Evolutionary conservation across 2,329 filamentous ascomycete genomes (phyloP), one percentile per base, ranked within the genome.

Genomic region (Sclerotinia trifoliorum): DNA sequence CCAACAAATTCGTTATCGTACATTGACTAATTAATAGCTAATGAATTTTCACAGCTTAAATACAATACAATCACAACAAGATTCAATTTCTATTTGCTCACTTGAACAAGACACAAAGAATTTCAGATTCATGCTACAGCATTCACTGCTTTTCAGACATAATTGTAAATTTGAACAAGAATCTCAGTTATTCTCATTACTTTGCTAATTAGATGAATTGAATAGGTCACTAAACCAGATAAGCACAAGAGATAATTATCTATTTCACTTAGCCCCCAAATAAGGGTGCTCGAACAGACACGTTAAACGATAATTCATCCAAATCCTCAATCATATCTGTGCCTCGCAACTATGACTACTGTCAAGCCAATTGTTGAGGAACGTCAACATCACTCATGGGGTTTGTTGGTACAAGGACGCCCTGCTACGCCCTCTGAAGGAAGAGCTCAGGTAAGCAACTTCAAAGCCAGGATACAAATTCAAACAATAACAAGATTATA

Each of bases 361-460:
- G 57, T 67, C 10, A 67, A 67, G 32, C 65, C 57, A 39, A 42
- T 54, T 1, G 17, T 21, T 3, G 65, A 32, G 4, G 49, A 54
- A n/a, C 24, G 39, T 0, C 57, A 57, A n/a, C 68, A 67, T 10
- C 48, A 51, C 15, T 58, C 71, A 2, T 75, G 74, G 74, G 74
- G 74, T 13, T 35, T 75, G 5, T 70, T 67, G 26, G 71, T 72
- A 5, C 74, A 73, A 21, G 73, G 73, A n/a, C 64, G 74, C 21
- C 72, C 74, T 29, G 61, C 67, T 24, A 76, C 74, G 6, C 74
- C 74, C 7, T 71, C 67, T 8, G 74, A 76, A 24, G 74, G 74
- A 24, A 65, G 67, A 54, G 74, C 74, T 5, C 73, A 75, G 44
- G 74, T 75, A 73, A 66, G 55, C 17, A 3, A 65, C 5, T 46